Conservation (phyloP, 768 basidiomycete genomes). For the Boletus eberwhitei region DNA sequence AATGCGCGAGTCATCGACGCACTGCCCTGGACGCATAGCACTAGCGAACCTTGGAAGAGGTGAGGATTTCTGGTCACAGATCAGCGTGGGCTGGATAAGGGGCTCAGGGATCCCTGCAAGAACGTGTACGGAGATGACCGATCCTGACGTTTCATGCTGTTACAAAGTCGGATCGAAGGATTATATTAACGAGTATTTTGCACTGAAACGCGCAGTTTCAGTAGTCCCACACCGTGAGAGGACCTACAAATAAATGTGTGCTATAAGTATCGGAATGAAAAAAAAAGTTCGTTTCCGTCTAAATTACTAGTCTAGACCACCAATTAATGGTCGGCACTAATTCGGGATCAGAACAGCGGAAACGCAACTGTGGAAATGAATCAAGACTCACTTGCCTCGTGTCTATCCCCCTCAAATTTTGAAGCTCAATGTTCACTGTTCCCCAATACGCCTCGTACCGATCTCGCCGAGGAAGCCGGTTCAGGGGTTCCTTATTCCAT, state of each 20-base stretch:
- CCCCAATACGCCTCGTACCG: conserved; percentile 17
- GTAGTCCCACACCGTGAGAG: background rate
- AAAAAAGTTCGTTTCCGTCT: background rate
- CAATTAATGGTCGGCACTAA: background rate
- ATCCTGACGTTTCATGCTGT: background rate
- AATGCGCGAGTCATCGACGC: background rate
- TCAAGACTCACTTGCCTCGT: background rate
- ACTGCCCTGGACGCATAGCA: no score
- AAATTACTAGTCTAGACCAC: background rate
- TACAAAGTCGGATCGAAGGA: background rate
- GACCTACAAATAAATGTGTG: background rate
- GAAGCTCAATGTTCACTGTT: conserved; percentile 16
- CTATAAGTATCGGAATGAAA: no score
- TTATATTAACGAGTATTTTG: no score
- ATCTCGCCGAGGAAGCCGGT: conserved; percentile 5
- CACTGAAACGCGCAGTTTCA: background rate
- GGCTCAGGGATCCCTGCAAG: no score
- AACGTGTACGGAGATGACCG: background rate
- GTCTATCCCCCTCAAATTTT: background rate
- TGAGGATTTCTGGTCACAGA: no score
- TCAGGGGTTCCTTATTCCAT: conserved; percentile 15
- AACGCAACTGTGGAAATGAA: background rate
- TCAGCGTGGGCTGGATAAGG: no score
- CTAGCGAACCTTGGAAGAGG: no score
- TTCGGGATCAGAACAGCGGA: background rate